Base-by-base conservation (phyloP, 306 rosid species). In the barrel medic (Medicago truncatula) region DNA sequence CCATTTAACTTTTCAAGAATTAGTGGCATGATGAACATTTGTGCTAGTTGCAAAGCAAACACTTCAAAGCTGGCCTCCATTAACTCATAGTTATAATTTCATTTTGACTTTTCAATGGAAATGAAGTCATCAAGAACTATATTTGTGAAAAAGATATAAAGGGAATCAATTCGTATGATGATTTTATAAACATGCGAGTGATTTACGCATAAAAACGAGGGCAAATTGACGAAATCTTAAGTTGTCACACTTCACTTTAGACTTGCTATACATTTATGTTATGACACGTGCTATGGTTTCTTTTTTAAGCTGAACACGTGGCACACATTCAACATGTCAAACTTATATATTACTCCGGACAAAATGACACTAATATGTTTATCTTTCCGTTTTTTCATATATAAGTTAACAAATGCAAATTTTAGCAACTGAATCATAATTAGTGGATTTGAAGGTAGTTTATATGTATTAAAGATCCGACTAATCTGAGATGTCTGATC, bases 1-100 rank as follows among this genome's bases (percentile, higher is more conserved):
- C 41, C 44, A 60, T 28, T 61, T 46, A n/a, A 46, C 71, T 61
- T 7, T 61, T 61, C 15, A 28, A 44, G 13, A 66, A 53, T 39
- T 50, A 53, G 67, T 53, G 58, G 56, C 18, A 0, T 2, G 74
- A 54, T 76, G 56, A 65, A 64, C 17, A 28, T 60, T 25, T 54
- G 5, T 54, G 28, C 63, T 57, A 7, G 39, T 28, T 23, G 67
- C 31, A 61, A 28, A 61, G 21, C 11, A 8, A 28, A 20, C 2
- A 9, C 6, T 61, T 31, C 44, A 28, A 49, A 74, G 75, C 83
- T 68, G 74, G 77, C 50, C 8, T 59, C 63, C 80, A 73, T 44
- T 20, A 17, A 47, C 44, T 17, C 9, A 47, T 28, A 28, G 4
- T 28, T 28, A 28, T 28, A 28, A 28, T 11, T 0, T 11, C 23